phyloP scores from a whole-genome alignment of 192 early-diverging fungal genomes.

The Coemansia sp. region DNA sequence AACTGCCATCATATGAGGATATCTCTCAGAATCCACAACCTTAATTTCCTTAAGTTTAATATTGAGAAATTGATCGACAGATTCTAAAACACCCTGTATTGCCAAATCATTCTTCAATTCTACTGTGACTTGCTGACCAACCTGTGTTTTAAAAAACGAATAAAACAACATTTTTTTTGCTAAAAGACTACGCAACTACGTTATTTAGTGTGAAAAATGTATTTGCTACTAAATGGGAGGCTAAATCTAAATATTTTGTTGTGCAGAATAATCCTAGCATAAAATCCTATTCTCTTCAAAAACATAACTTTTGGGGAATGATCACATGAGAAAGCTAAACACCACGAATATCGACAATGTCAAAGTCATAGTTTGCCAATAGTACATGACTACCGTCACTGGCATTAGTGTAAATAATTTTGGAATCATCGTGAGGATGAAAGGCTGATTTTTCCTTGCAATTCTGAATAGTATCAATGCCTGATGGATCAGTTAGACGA shows the following conservation, averaged over 20 bases:
- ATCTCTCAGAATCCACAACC: constrained; percentile 79
- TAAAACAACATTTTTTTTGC: constrained; percentile 83
- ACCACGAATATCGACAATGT: constrained; percentile 48
- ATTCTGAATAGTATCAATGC: constrained; percentile 72
- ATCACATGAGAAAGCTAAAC: constrained; percentile 8
- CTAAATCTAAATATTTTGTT: no score
- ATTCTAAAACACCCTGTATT: constrained; percentile 88
- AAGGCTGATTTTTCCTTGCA: constrained; percentile 71
- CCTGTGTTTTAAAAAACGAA: constrained; percentile 99
- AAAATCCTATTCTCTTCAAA: neutral
- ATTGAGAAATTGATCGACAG: constrained; percentile 99
- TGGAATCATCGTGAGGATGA: constrained; percentile 69
- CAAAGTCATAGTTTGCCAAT: constrained; percentile 48
- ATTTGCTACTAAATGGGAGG: neutral
- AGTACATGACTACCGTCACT: constrained; percentile 48
- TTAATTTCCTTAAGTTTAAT: constrained; percentile 94
- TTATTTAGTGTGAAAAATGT: neutral
- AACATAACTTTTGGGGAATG: neutral
- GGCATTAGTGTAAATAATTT: constrained; percentile 43
- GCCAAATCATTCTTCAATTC: constrained; percentile 99
- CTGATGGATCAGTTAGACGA: constrained; percentile 81
- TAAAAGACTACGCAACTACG: no score
- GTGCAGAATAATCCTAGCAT: neutral
- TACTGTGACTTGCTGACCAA: constrained; percentile 91
- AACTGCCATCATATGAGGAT: constrained; percentile 97